Evolutionary conservation across 129 eudicot species (phyloP).

Genomic region (Saussurea involucrata): DNA sequence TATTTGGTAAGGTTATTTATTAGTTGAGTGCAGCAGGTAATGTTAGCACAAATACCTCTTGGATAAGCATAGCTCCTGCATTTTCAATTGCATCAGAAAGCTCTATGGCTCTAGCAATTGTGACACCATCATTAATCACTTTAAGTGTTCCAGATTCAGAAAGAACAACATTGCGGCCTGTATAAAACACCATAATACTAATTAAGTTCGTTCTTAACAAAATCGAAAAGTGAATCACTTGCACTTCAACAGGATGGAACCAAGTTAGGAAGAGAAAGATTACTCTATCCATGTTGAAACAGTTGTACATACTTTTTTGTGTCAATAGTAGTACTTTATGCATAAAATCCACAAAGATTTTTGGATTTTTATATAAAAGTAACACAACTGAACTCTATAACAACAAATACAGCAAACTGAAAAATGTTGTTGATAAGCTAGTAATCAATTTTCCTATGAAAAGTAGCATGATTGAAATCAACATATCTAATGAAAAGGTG

Average conservation of each 20-base stretch:
- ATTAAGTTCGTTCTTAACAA: background rate
- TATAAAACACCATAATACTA: slow-evolving; percentile 5
- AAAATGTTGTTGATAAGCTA: background rate
- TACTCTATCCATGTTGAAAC: background rate
- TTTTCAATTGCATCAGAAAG: slow-evolving; percentile 85
- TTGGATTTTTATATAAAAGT: background rate
- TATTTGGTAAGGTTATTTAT: background rate
- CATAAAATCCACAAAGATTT: background rate
- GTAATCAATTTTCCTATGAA: background rate
- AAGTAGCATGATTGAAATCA: background rate
- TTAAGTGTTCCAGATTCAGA: slow-evolving; percentile 63
- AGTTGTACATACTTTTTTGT: background rate
- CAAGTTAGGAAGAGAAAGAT: background rate
- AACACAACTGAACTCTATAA: background rate
- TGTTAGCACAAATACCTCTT: slow-evolving; percentile 50
- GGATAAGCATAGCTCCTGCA: slow-evolving; percentile 73
- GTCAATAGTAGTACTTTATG: background rate
- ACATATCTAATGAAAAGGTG: background rate
- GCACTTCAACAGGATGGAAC: background rate
- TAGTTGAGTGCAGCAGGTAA: background rate
- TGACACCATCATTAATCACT: slow-evolving; percentile 92
- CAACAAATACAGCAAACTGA: background rate
- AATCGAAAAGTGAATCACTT: background rate
- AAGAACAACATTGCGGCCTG: slow-evolving; percentile 92
- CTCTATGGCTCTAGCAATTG: slow-evolving; percentile 85